Evolutionary conservation across 108 stramenopile genomes (phyloP), one percentile per base, ranked within the genome.

Genomic region (Nitzschia inconspicua): DNA sequence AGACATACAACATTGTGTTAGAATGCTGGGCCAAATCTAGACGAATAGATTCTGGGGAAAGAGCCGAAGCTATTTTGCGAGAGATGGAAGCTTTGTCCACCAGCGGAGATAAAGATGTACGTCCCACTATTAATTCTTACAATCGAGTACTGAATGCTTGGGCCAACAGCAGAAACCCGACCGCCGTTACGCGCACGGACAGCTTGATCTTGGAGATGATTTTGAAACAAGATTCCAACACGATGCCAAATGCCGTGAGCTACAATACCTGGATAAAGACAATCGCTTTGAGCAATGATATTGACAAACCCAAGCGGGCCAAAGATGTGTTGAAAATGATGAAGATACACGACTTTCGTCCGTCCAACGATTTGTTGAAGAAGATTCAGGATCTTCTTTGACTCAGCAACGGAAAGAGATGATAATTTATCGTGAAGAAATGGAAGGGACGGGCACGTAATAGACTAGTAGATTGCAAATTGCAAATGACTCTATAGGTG

Each of bases 201-300:
- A 34, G 34, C 27, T 58, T 72, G 56, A 42, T 72, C 19, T 49
- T 72, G 16, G 70, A 72, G 51, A 72, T 72, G 70, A 57, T 72
- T 35, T 40, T 72, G 3, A 50, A 8, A 7, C 48, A 57, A 6
- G 51, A 59, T 9, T 57, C 62, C 0, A 34, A 44, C 14, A 36
- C 67, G 0, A 39, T 36, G 31, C 84, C 84, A 9, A 74, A 73
- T 39, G 67, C 67, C 3, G 60, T 61, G 11, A 76, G 75, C 50
- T 85, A 78, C 66, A 76, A 68, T 18, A 62, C 66, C 3, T 78
- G 81, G 34, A 25, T 85, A 27, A 77, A 78, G 22, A 70, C 77
- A 7, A 82, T 78, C 58, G 66, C 74, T 16, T 65, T 60, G 57
- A 65, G 75, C 26, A 31, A 39, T 35, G 48, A 63, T 9, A 16